phyloP scores from a whole-genome alignment of 1,139 yeast genomes.

The Suhomyces terraborum region DNA sequence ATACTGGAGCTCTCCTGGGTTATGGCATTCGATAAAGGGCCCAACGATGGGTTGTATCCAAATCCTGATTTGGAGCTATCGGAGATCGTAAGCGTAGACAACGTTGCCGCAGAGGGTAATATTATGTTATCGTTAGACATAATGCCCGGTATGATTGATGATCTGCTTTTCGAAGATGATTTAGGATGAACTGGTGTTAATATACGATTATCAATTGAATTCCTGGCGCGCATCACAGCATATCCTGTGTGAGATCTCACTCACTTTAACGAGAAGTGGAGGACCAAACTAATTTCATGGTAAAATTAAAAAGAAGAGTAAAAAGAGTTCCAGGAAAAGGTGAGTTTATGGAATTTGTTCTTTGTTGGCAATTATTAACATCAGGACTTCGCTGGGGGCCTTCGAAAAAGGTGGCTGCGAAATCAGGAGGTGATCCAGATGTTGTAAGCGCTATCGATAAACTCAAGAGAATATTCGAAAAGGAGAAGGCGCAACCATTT shows the following conservation, averaged over 20 bases:
- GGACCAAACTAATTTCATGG: not conserved
- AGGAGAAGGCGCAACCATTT: not conserved
- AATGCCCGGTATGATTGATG: no score
- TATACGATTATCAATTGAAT: not conserved
- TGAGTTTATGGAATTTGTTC: no score
- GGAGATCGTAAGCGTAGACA: constrained; percentile 38
- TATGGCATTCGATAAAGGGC: constrained; percentile 44
- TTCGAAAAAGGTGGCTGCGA: not conserved
- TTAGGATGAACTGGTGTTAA: not conserved
- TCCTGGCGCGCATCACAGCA: not conserved
- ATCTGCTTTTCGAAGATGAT: not conserved
- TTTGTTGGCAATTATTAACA: no score
- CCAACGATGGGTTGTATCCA: constrained; percentile 50
- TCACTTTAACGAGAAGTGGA: not conserved
- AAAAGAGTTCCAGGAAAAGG: not conserved
- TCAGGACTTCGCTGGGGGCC: no score
- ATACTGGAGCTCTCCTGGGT: constrained; percentile 39
- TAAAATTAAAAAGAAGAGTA: not conserved
- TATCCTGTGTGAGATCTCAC: not conserved
- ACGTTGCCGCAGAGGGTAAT: constrained; percentile 40
- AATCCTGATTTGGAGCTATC: constrained; percentile 40
- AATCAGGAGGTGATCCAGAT: not conserved
- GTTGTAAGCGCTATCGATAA: not conserved
- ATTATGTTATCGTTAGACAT: constrained; percentile 42
- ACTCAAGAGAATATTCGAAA: constrained; percentile 3